Evolutionary conservation across 495 filamentous ascomycete species (phyloP).

Genomic region (Podospora pseudoanserina): DNA sequence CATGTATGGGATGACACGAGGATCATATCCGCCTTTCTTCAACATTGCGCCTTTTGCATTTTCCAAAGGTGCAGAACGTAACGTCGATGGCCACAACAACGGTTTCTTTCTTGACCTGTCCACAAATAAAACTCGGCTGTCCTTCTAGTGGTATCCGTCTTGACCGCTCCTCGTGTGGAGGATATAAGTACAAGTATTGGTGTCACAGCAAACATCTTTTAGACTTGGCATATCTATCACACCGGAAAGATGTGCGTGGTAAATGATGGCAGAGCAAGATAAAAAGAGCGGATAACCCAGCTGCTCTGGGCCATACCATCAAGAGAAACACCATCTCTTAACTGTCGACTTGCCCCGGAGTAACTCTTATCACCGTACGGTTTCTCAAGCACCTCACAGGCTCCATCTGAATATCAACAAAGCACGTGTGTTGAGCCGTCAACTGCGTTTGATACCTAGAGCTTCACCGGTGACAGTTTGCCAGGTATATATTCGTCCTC

Average conservation of each 20-base stretch:
- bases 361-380: neutral
- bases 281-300: neutral
- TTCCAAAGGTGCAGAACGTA: neutral
- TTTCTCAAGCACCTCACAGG: neutral
- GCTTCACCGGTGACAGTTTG: neutral
- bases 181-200: neutral
- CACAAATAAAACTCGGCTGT: neutral
- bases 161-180: neutral
- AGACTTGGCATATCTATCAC: neutral
- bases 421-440: neutral
- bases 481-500: neutral
- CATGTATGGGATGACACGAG: neutral
- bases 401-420: neutral
- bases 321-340: neutral
- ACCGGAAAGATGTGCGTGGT: neutral
- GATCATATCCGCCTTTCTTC: neutral
- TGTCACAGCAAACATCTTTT: neutral
- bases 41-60: neutral
- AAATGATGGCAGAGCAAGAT: neutral
- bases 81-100: neutral
- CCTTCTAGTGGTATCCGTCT: neutral
- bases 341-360: neutral
- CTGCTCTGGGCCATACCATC: neutral
- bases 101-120: neutral
- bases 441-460: neutral